phyloP scores from a whole-genome alignment of 352 stramenopile genomes.

The Pythium periplocum region DNA sequence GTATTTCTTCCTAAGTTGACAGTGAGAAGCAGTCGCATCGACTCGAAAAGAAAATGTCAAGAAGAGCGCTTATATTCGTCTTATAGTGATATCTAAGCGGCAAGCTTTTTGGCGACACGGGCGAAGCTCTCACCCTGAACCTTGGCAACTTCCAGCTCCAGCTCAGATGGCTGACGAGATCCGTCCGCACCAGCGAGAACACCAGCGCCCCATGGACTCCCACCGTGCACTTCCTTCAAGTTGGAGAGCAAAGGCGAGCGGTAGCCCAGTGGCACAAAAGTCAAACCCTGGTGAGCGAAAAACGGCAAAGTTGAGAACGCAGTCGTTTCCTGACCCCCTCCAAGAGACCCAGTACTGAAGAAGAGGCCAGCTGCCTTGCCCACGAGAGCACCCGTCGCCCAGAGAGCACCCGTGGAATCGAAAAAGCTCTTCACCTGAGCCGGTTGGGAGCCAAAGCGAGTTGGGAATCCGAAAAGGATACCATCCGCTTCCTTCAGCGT shows the following conservation, averaged over 20 bases:
- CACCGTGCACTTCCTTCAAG: conserved; percentile 48
- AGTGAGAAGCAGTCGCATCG: too few species aligned
- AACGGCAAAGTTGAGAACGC: conserved; percentile 58
- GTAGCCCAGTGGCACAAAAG: conserved; percentile 69
- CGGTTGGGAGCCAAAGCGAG: conserved; percentile 66
- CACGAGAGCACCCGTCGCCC: conserved; percentile 45
- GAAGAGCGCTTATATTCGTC: too few species aligned
- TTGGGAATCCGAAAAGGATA: conserved; percentile 83
- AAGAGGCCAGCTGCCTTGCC: conserved; percentile 76
- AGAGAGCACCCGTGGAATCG: conserved; percentile 59
- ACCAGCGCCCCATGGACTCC: conserved; percentile 51
- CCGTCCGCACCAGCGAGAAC: conserved; percentile 61
- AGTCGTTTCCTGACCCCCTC: conserved; percentile 72
- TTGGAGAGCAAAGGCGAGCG: conserved; percentile 32
- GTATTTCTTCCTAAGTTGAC: too few species aligned
- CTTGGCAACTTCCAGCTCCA: conserved; percentile 70
- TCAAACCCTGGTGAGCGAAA: conserved; percentile 71
- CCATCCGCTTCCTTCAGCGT: conserved; percentile 72
- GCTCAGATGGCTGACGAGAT: conserved; percentile 58
- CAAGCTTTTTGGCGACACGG: conserved; percentile 69
- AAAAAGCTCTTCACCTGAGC: conserved; percentile 78
- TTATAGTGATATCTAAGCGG: conserved; percentile 22
- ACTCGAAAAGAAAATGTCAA: too few species aligned
- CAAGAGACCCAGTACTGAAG: conserved; percentile 47
- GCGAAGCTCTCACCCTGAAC: conserved; percentile 83